phyloP scores from a whole-genome alignment of 768 basidiomycete species.

The Boletus rubescentipes region DNA sequence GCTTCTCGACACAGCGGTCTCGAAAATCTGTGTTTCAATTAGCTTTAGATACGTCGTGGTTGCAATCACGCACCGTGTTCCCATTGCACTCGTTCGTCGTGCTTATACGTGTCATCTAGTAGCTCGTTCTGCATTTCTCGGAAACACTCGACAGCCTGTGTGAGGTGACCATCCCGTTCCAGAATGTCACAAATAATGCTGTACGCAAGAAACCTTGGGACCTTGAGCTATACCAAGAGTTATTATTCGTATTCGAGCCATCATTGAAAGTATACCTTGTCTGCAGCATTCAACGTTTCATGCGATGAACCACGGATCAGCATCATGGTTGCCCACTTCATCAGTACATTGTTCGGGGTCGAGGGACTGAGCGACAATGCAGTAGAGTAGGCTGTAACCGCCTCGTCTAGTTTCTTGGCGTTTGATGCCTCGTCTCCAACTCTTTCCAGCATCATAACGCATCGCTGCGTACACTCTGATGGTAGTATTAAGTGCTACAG shows the following conservation, averaged over 20 bases:
- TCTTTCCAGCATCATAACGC: background rate
- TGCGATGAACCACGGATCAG: background rate
- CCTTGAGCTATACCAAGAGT: background rate
- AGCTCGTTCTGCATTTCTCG: background rate
- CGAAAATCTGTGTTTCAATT: background rate
- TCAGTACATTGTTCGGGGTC: background rate
- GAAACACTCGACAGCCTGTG: background rate
- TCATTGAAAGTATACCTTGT: background rate
- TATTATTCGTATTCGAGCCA: background rate
- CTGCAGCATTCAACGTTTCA: background rate
- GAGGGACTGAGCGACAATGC: background rate
- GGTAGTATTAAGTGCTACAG: background rate
- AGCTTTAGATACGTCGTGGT: background rate
- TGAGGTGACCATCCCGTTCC: background rate
- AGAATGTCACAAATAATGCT: background rate
- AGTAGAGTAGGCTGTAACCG: background rate
- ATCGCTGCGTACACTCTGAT: slow-evolving; percentile 5
- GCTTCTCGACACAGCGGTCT: background rate
- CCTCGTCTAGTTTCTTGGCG: background rate
- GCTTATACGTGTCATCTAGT: background rate
- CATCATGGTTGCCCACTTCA: background rate
- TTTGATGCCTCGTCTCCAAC: background rate
- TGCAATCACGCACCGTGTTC: background rate
- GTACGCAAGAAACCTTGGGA: background rate
- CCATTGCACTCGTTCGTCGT: background rate